These are phyloP conservation scores for Panaeolus cyanescens DNA, from an alignment of 768 basidiomycete genomes.

Conservation along the genomic window DNA sequence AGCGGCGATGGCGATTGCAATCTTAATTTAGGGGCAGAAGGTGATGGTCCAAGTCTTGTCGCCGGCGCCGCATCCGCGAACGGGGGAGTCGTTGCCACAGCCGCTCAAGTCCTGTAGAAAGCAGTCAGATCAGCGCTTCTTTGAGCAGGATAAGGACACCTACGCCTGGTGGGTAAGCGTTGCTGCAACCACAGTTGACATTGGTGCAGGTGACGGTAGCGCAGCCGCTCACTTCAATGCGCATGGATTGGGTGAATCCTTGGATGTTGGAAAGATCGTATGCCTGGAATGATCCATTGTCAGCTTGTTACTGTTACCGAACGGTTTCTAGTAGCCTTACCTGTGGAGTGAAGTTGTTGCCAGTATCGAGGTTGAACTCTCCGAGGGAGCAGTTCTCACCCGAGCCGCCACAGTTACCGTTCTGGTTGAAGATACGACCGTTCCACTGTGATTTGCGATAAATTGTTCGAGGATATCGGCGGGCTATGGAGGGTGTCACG, in stretches of 20 bases:
- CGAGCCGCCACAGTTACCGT: slow-evolving; percentile 34
- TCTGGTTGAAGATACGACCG: slow-evolving; percentile 40
- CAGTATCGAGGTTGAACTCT: slow-evolving; percentile 42
- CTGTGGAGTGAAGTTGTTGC: slow-evolving; percentile 26
- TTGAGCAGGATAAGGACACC: slow-evolving; percentile 8
- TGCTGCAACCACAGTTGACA: slow-evolving; percentile 35
- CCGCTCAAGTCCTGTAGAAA: slow-evolving; percentile 33
- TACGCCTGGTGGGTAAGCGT: slow-evolving; percentile 34
- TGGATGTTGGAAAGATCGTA: slow-evolving; percentile 48
- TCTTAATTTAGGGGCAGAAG: slow-evolving; percentile 28
- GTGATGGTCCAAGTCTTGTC: slow-evolving; percentile 33
- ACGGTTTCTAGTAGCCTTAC: slow-evolving; percentile 6
- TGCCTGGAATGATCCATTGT: slow-evolving; percentile 20
- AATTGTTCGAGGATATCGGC: background rate
- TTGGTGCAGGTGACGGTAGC: slow-evolving; percentile 40
- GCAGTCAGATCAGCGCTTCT: background rate
- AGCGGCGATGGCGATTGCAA: background rate
- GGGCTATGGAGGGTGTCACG: background rate
- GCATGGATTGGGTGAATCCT: slow-evolving; percentile 41
- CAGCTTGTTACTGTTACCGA: background rate
- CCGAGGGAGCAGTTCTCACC: slow-evolving; percentile 41
- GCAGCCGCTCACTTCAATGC: slow-evolving; percentile 36
- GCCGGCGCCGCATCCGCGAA: slow-evolving; percentile 36
- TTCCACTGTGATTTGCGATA: slow-evolving; percentile 31
- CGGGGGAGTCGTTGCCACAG: slow-evolving; percentile 39